Evolutionary conservation across 2,329 filamentous ascomycete species (phyloP).

Genomic region (Colletotrichum sp.): DNA sequence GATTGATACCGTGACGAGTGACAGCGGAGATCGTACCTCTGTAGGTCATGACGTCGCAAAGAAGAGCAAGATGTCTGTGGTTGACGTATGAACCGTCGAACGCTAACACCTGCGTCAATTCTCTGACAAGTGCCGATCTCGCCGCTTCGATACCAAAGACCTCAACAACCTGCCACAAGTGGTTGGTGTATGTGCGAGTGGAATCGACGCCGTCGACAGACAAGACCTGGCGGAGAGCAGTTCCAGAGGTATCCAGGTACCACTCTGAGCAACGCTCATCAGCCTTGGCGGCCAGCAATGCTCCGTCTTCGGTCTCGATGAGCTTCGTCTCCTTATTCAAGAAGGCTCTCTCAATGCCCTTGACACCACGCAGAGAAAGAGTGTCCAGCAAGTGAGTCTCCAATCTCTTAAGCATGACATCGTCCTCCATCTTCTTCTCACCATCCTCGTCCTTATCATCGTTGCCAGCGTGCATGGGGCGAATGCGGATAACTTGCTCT

Average conservation of each 20-base stretch:
- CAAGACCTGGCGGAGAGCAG: conserved; percentile 83
- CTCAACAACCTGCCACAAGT: conserved; percentile 91
- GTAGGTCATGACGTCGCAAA: conserved; percentile 98
- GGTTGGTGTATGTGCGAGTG: conserved; percentile 88
- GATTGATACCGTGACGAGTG: conserved; percentile 97
- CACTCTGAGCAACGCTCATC: conserved; percentile 84
- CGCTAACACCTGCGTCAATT: conserved; percentile 90
- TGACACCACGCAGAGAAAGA: conserved; percentile 87
- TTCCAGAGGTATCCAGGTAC: conserved; percentile 95
- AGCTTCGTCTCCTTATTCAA: conserved; percentile 81
- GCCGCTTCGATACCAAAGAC: conserved; percentile 97
- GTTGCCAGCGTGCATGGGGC: conserved; percentile 74
- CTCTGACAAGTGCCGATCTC: conserved; percentile 82
- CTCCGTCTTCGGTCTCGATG: conserved; percentile 71
- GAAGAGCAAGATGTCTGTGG: conserved; percentile 91
- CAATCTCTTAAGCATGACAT: conserved; percentile 90
- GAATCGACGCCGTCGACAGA: conserved; percentile 88
- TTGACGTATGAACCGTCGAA: conserved; percentile 99
- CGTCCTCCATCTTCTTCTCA: conserved; percentile 73
- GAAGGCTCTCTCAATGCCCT: conserved; percentile 89
- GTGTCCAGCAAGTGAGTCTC: conserved; percentile 92
- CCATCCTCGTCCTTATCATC: conserved; percentile 75
- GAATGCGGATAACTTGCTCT: conserved; percentile 90
- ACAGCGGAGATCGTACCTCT: conserved; percentile 94
- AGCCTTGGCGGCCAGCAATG: conserved; percentile 75